These are phyloP conservation scores for Neofusicoccum laricinum DNA, from an alignment of 2,329 filamentous ascomycete species.

Conservation along the genomic window DNA sequence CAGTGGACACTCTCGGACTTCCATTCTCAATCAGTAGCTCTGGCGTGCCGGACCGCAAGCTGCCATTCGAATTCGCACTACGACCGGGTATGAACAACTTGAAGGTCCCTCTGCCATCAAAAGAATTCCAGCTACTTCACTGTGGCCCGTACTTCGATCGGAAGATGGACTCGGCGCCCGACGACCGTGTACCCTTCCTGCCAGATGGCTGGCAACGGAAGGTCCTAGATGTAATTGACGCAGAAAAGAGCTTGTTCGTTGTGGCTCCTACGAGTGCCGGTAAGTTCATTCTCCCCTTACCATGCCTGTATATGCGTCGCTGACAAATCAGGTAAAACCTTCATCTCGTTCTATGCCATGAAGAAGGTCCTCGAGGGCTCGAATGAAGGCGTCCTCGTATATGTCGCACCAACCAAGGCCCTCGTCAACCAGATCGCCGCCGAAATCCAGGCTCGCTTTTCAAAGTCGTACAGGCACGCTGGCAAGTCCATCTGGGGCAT, in stretches of 20 bases:
- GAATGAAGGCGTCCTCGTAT: constrained; percentile 70
- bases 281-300: background rate
- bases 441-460: constrained; percentile 72
- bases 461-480: constrained; percentile 59
- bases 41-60: constrained; percentile 33
- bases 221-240: constrained; percentile 71
- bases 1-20: constrained; percentile 38
- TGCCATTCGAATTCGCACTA: constrained; percentile 41
- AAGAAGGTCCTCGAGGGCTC: constrained; percentile 67
- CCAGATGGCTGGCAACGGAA: constrained; percentile 75
- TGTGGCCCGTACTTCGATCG: constrained; percentile 73
- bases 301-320: background rate
- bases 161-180: constrained; percentile 66
- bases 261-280: constrained; percentile 76
- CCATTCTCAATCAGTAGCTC: constrained; percentile 32
- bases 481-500: constrained; percentile 75
- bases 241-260: constrained; percentile 67
- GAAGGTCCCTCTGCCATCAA: constrained; percentile 40
- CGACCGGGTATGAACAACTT: constrained; percentile 27
- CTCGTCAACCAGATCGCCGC: constrained; percentile 81
- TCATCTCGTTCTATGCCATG: constrained; percentile 84
- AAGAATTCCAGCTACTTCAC: constrained; percentile 65
- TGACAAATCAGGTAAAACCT: constrained; percentile 57
- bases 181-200: constrained; percentile 67
- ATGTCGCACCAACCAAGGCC: constrained; percentile 78